Evolutionary conservation across 345 rosid genomes (phyloP), one percentile per base, ranked within the genome.

Genomic region (Salix arbutifolia): DNA sequence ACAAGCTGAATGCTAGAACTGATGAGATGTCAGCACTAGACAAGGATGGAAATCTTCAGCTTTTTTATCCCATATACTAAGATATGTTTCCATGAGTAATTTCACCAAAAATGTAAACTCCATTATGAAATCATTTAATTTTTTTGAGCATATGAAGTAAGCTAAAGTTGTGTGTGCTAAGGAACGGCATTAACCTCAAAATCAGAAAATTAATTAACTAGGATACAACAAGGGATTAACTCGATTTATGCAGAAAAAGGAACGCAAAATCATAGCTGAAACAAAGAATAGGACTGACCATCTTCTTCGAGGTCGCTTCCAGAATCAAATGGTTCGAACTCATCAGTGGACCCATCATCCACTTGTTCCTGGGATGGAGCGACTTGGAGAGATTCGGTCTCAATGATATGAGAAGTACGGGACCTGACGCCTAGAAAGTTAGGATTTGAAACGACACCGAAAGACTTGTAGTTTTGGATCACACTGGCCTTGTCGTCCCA

Each of bases 301-400:
- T 96, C 99, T 83, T 96, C 99, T 77, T 96, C 99, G 23, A 92
- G 93, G 58, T 96, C 98, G 87, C 98, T 93, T 19, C 94, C 97
- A 25, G 92, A 85, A 85, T 89, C 95, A 2, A 87, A 76, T 31
- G 82, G 79, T 4, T 87, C 91, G 62, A 88, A 83, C 79, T 92
- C 97, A 17, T 83, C 81, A 9, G 72, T 86, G 2, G 76, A 74
- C 11, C 70, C 81, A 35, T 84, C 90, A 53, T 88, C 77, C 2
- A 71, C 18, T 46, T 12, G 50, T 46, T 46, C 50, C 18, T 46
- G 88, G 40, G 86, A 86, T 1, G 88, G 83, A 67, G 94, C 96
- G 74, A 84, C 84, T 79, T 93, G 91, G 70, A 95, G 98, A 7
- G 92, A 79, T 26, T 84, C 94, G 56, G 76, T 84, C 74, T 95